Percentiles rank a stretch among this genome's conserved stretches.
These are phyloP conservation scores for Ilex paraguariensis DNA, from an alignment of 305 asterid genomes.

Conservation along the genomic window DNA sequence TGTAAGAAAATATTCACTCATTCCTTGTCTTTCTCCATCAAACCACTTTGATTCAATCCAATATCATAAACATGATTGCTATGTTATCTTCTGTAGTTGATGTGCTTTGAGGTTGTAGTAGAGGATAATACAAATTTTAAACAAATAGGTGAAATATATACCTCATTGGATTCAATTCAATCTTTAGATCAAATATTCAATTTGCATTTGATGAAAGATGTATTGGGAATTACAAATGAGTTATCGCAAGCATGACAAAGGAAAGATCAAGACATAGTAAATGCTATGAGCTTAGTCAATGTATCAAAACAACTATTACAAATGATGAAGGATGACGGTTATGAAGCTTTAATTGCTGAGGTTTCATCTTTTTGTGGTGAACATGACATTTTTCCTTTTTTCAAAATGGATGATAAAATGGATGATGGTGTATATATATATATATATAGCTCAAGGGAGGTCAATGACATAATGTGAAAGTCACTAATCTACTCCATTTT, in stretches of 20 bases:
- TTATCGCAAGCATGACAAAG: neutral
- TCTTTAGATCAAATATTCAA: slow-evolving; percentile 1
- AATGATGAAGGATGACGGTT: too few relatives aligned
- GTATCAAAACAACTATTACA: too few relatives aligned
- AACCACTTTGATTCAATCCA: too few relatives aligned
- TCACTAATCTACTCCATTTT: neutral
- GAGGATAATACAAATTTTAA: neutral
- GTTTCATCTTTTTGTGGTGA: neutral
- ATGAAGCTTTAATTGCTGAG: too few relatives aligned
- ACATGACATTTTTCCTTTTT: neutral
- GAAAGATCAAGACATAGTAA: too few relatives aligned
- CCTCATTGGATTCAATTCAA: neutral
- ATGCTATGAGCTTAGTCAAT: too few relatives aligned
- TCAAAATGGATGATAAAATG: neutral
- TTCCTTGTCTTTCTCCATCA: too few relatives aligned
- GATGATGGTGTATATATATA: too few relatives aligned
- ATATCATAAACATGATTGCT: neutral
- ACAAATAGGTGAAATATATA: neutral
- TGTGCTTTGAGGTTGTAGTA: slow-evolving; percentile 1
- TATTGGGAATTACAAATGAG: slow-evolving; percentile 11
- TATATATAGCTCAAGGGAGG: neutral
- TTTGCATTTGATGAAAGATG: slow-evolving; percentile 7
- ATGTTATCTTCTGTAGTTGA: slow-evolving; percentile 3
- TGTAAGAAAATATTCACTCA: too few relatives aligned
- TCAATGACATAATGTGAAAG: neutral